Conservation (phyloP, 352 stramenopile genomes). For the Phytophthora nicotianae region DNA sequence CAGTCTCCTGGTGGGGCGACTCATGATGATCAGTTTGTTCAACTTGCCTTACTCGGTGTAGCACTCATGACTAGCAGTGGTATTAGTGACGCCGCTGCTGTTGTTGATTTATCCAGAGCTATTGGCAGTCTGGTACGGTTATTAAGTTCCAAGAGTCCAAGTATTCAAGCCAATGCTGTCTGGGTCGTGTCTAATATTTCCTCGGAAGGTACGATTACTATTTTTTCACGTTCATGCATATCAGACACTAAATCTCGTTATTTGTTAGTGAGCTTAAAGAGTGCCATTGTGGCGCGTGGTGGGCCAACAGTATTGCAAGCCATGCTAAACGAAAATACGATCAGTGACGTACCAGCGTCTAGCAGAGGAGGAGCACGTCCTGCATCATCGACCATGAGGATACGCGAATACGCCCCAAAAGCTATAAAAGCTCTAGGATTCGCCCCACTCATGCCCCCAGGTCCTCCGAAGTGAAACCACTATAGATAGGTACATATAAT, state of each 20-base stretch:
- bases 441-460: conserved; percentile 36
- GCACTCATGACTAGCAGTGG: conserved; percentile 60
- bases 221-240: conserved; percentile 3
- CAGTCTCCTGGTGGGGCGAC: conserved; percentile 9
- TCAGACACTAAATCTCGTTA: conserved; percentile 2
- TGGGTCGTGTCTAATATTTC: conserved; percentile 84
- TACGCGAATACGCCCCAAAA: conserved; percentile 80
- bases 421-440: conserved; percentile 77
- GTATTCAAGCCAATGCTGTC: conserved; percentile 72
- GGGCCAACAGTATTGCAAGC: conserved; percentile 65
- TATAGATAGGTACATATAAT: no score
- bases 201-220: conserved; percentile 43
- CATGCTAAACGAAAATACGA: conserved; percentile 61
- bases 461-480: background rate
- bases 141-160: conserved; percentile 53
- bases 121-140: conserved; percentile 52
- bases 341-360: background rate
- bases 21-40: conserved; percentile 63
- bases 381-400: conserved; percentile 69
- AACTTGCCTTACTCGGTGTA: conserved; percentile 68
- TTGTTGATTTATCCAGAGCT: conserved; percentile 39
- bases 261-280: conserved; percentile 50
- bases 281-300: conserved; percentile 53
- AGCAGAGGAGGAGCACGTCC: conserved; percentile 9
- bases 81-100: conserved; percentile 36